A percentile compares a stretch with the other conserved stretches of the same genome.
These are phyloP conservation scores for Lactarius sanguifluus DNA, from an alignment of 768 basidiomycete genomes.

Conservation along the genomic window DNA sequence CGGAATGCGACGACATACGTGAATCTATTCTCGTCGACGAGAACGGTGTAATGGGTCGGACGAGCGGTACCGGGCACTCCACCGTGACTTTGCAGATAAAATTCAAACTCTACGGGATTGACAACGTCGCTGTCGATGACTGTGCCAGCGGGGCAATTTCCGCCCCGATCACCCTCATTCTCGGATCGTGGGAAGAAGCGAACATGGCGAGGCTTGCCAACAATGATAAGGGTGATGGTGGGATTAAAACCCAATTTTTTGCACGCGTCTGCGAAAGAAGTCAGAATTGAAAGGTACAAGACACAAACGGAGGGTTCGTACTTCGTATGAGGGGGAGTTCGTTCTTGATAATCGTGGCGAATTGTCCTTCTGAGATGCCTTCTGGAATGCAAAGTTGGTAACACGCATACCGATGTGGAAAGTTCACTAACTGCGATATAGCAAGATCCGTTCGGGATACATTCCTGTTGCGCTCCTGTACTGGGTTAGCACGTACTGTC, in stretches of 20 bases:
- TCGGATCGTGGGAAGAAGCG: constrained; percentile 54
- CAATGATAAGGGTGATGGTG: constrained; percentile 74
- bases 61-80: constrained; percentile 76
- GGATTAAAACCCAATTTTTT: constrained; percentile 53
- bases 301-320: constrained; percentile 32
- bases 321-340: constrained; percentile 64
- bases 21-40: constrained; percentile 59
- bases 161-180: constrained; percentile 58
- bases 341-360: constrained; percentile 47
- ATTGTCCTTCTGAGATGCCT: constrained; percentile 59
- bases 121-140: constrained; percentile 71
- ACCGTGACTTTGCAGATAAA: constrained; percentile 74
- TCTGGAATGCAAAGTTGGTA: constrained; percentile 35
- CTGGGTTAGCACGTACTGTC: constrained; percentile 53
- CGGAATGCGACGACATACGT: constrained; percentile 41
- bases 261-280: constrained; percentile 58
- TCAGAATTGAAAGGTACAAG: not conserved
- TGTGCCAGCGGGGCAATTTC: constrained; percentile 76
- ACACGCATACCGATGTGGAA: not conserved
- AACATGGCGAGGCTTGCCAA: constrained; percentile 75
- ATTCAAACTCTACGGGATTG: constrained; percentile 74
- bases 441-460: constrained; percentile 70
- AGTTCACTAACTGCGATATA: constrained; percentile 59
- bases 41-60: constrained; percentile 57
- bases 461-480: constrained; percentile 60